Conservation (phyloP, 129 eudicot genomes). For the Flaveria linearis region DNA sequence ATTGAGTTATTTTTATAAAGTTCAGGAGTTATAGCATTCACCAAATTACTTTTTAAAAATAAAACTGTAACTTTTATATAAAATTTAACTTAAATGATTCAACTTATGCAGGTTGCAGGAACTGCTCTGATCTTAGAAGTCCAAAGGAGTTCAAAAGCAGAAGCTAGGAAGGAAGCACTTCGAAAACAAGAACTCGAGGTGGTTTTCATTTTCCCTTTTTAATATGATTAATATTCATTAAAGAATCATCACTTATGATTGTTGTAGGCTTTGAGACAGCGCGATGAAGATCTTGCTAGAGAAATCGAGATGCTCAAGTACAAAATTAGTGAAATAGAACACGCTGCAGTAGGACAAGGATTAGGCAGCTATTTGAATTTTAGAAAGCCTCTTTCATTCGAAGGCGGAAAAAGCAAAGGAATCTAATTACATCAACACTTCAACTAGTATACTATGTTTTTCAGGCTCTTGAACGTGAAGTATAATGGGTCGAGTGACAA, state of each 20-base stretch:
- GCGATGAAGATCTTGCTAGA: slow-evolving; percentile 62
- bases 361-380: slow-evolving; percentile 39
- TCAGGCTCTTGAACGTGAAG: background rate
- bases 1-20: too few relatives aligned
- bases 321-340: slow-evolving; percentile 51
- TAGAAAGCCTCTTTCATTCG: slow-evolving; percentile 28
- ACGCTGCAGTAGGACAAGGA: slow-evolving; percentile 45
- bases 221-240: background rate
- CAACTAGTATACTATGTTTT: background rate
- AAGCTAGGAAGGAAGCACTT: slow-evolving; percentile 84
- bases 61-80: background rate
- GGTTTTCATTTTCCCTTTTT: background rate
- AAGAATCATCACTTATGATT: background rate
- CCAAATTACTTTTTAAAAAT: background rate
- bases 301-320: slow-evolving; percentile 64
- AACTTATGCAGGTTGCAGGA: slow-evolving; percentile 68
- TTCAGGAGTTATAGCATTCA: background rate
- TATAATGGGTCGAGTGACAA: background rate
- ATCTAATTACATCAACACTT: slow-evolving; percentile 6
- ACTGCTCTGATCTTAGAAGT: slow-evolving; percentile 72
- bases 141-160: slow-evolving; percentile 83
- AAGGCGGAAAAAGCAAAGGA: slow-evolving; percentile 21
- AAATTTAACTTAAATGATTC: background rate
- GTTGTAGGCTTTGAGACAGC: slow-evolving; percentile 54
- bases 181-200: slow-evolving; percentile 77